Evolutionary conservation across 768 basidiomycete genomes (phyloP), one percentile per base, ranked within the genome.

Genomic region (Pulveroboletus frians): DNA sequence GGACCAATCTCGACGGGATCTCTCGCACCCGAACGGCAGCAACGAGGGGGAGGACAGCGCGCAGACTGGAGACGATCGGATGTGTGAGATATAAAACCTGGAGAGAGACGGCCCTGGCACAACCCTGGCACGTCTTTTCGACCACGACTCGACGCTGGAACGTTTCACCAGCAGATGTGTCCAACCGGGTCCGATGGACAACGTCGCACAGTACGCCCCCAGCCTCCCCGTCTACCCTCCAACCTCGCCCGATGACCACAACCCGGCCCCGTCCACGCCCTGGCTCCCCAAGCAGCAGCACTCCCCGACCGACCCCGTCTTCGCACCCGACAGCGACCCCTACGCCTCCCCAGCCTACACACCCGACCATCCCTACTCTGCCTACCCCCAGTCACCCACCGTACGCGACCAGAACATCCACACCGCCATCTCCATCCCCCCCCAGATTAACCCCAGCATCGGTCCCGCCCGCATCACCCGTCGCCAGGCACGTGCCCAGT

Each of bases 401-500:
- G 45, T 69, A 13, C 67, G 65, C 39, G 61, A 63, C 51, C 60
- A 67, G 9, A 54, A 55, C 54, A 56, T 63, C 38, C 62, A 59
- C 39, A 52, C 60, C 48, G 46, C 58, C 47, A 50, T 69, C 51
- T 42, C 51, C 20, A 69, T 75, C 43, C 50, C 58, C 32, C 47
- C 65, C 3, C 78, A 78, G 65, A 67, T 78, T 34, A 69, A 76
- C 11, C 67, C 77, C 27, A 78, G 72, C 66, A 74, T 79, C 52
- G 81, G 80, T 0, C 79, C 81, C 40, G 67, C 68, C 52, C 76
- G 81, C 51, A 66, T 70, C 43, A 73, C 74, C 35, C 74, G 80
- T 36, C 68, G 76, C 35, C 75, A 74, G 55, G 69, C 66, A 63
- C 69, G 69, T 58, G 64, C 62, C 18, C 63, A 63, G 30, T 59